Evolutionary conservation across 2,329 filamentous ascomycete species (phyloP).

Genomic region (Amylocarpus encephaloides): DNA sequence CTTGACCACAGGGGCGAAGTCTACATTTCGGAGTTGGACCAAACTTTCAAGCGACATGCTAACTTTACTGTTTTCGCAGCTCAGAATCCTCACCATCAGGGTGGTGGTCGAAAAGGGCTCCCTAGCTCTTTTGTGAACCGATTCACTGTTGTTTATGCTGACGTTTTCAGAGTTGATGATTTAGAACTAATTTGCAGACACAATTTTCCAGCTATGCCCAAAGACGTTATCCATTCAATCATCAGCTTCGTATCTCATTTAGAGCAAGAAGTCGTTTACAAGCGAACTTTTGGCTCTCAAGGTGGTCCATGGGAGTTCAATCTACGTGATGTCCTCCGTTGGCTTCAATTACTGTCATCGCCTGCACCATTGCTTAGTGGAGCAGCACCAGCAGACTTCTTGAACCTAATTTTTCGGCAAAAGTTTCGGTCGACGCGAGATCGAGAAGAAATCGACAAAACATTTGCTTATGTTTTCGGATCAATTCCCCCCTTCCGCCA

Average conservation of each 20-base stretch:
- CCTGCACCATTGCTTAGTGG: conserved; percentile 54
- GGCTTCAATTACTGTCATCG: conserved; percentile 67
- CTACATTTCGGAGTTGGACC: conserved; percentile 90
- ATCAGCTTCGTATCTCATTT: conserved; percentile 78
- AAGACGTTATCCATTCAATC: conserved; percentile 55
- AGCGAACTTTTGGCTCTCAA: conserved; percentile 52
- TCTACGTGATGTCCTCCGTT: conserved; percentile 80
- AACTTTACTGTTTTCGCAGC: conserved; percentile 94
- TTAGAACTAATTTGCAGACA: conserved; percentile 74
- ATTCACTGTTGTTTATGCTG: conserved; percentile 95
- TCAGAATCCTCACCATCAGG: conserved; percentile 96
- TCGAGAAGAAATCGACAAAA: conserved; percentile 52
- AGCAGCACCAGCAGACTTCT: conserved; percentile 62
- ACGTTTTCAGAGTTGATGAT: conserved; percentile 78
- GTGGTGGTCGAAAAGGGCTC: conserved; percentile 88
- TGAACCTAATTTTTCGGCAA: conserved; percentile 77
- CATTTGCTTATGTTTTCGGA: conserved; percentile 63
- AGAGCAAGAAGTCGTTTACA: conserved; percentile 61
- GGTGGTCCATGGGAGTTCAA: conserved; percentile 94
- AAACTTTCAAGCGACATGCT: conserved; percentile 83
- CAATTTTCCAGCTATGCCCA: conserved; percentile 61
- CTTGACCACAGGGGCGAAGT: conserved; percentile 94
- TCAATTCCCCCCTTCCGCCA: conserved; percentile 42
- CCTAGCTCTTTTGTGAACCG: conserved; percentile 96
- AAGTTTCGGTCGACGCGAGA: conserved; percentile 74